Evolutionary conservation across 2,329 filamentous ascomycete species (phyloP).

Genomic region (Fusarium praegraminearum): DNA sequence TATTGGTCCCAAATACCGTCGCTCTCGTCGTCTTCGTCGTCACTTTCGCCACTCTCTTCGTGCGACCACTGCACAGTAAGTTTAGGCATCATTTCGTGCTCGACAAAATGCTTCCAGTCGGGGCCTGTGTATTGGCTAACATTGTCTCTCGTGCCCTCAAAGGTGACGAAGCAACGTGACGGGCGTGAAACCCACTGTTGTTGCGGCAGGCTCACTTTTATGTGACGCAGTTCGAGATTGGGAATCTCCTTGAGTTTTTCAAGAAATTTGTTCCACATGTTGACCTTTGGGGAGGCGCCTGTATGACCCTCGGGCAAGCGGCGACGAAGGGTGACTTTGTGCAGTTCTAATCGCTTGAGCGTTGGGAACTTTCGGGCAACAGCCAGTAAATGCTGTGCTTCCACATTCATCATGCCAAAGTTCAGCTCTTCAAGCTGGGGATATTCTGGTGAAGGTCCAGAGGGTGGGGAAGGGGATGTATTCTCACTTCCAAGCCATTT

Average conservation of each 20-base stretch:
- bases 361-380: slow-evolving; percentile 58
- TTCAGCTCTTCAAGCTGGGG: slow-evolving; percentile 57
- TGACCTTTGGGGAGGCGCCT: slow-evolving; percentile 38
- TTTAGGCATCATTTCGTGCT: slow-evolving; percentile 44
- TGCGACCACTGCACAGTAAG: slow-evolving; percentile 26
- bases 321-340: slow-evolving; percentile 54
- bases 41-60: slow-evolving; percentile 31
- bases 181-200: slow-evolving; percentile 44
- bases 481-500: slow-evolving; percentile 53
- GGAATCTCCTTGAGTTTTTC: slow-evolving; percentile 49
- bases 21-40: slow-evolving; percentile 33
- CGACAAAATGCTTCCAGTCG: slow-evolving; percentile 54
- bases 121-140: slow-evolving; percentile 50
- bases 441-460: slow-evolving; percentile 48
- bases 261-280: slow-evolving; percentile 58
- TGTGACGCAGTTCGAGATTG: slow-evolving; percentile 50
- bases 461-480: not conserved
- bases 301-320: slow-evolving; percentile 16
- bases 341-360: slow-evolving; percentile 59
- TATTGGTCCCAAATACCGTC: slow-evolving; percentile 49
- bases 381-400: slow-evolving; percentile 48
- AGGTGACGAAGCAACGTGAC: slow-evolving; percentile 9
- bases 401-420: slow-evolving; percentile 55
- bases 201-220: slow-evolving; percentile 50
- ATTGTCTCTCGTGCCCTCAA: slow-evolving; percentile 18